phyloP scores from a whole-genome alignment of 306 rosid genomes.

The Canavalia ensiformis region DNA sequence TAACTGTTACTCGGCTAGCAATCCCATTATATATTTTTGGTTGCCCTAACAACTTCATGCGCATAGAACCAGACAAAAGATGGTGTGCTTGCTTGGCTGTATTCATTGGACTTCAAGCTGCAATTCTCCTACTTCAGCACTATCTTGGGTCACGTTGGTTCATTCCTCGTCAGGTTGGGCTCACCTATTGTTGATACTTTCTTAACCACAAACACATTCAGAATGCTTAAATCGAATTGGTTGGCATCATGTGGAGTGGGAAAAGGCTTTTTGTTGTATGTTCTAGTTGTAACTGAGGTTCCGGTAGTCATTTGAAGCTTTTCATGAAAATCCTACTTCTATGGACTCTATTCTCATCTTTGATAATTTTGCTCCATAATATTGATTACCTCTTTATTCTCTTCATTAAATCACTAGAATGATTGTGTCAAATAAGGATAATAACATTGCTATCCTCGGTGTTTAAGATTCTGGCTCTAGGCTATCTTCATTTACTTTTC shows the following conservation, averaged over 20 bases:
- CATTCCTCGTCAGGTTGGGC: slow-evolving; percentile 92
- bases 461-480: slow-evolving; percentile 24
- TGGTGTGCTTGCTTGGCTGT: slow-evolving; percentile 80
- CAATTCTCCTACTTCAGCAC: slow-evolving; percentile 90
- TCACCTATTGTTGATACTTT: slow-evolving; percentile 31
- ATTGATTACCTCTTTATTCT: not conserved
- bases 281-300: slow-evolving; percentile 22
- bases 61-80: slow-evolving; percentile 72
- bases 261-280: not conserved
- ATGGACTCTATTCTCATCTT: not conserved
- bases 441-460: not conserved
- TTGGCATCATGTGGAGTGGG: not conserved
- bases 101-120: slow-evolving; percentile 76
- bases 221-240: slow-evolving; percentile 17
- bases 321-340: not conserved
- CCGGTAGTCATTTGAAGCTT: slow-evolving; percentile 7
- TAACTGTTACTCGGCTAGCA: slow-evolving; percentile 84
- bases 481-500: slow-evolving; percentile 4
- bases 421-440: slow-evolving; percentile 8
- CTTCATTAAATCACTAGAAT: not conserved
- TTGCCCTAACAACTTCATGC: slow-evolving; percentile 98
- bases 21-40: slow-evolving; percentile 87
- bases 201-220: not conserved
- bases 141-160: slow-evolving; percentile 96
- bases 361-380: slow-evolving; percentile 22